phyloP scores from a whole-genome alignment of 2,329 filamentous ascomycete genomes.

The Berkeleyomyces rouxiae region DNA sequence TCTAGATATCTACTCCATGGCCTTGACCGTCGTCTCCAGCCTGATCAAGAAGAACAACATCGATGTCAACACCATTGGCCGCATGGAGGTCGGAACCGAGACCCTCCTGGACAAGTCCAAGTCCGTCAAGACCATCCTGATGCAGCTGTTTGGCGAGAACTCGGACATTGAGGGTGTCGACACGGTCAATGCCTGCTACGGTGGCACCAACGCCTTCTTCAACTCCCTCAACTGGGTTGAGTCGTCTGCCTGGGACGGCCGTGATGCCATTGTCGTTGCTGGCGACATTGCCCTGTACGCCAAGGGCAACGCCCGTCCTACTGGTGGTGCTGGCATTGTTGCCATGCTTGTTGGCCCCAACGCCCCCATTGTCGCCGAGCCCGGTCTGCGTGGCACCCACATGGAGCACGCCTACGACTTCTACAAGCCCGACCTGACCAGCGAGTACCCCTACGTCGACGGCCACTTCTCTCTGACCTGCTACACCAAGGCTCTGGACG shows the following conservation, averaged over 20 bases:
- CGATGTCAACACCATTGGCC: slow-evolving; percentile 60
- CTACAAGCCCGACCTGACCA: slow-evolving; percentile 77
- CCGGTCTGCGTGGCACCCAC: slow-evolving; percentile 63
- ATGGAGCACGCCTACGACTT: slow-evolving; percentile 79
- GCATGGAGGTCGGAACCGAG: slow-evolving; percentile 73
- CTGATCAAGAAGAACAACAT: slow-evolving; percentile 72
- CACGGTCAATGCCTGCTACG: slow-evolving; percentile 74
- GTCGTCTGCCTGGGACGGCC: slow-evolving; percentile 73
- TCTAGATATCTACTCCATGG: slow-evolving; percentile 73
- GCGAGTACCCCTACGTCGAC: slow-evolving; percentile 75
- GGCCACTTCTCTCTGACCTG: slow-evolving; percentile 70
- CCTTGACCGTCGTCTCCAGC: slow-evolving; percentile 60
- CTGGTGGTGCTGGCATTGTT: slow-evolving; percentile 63
- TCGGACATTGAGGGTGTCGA: slow-evolving; percentile 72
- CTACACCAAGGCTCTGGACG: slow-evolving; percentile 67
- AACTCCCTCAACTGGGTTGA: slow-evolving; percentile 76
- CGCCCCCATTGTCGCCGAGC: slow-evolving; percentile 60
- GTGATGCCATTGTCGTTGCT: slow-evolving; percentile 62
- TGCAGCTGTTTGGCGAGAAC: slow-evolving; percentile 75
- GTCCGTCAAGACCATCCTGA: slow-evolving; percentile 75
- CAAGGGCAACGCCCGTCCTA: slow-evolving; percentile 67
- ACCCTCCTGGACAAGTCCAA: slow-evolving; percentile 80
- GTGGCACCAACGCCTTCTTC: slow-evolving; percentile 70
- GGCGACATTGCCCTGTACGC: slow-evolving; percentile 77
- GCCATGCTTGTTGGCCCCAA: slow-evolving; percentile 66